A percentile compares a stretch with the other conserved stretches of the same genome.
These are phyloP conservation scores for Aureobasidium subglaciale DNA, from an alignment of 2,329 filamentous ascomycete species.

Conservation along the genomic window DNA sequence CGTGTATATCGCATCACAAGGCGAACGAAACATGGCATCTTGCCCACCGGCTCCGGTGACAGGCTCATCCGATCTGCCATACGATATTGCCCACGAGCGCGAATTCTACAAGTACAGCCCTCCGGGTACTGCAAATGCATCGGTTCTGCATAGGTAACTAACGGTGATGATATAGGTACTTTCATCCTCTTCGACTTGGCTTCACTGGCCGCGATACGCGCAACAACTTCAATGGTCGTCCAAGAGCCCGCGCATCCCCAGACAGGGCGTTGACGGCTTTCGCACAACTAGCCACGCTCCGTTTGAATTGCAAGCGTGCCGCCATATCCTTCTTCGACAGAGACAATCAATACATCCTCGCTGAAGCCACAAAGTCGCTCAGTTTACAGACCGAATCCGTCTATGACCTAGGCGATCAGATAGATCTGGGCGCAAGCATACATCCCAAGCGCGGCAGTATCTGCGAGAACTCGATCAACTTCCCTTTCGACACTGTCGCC, in stretches of 20 bases:
- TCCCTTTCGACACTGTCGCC: background rate
- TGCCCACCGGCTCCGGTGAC: background rate
- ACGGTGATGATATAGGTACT: background rate
- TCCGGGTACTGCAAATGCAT: constrained; percentile 14
- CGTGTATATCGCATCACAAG: background rate
- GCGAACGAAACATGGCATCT: background rate
- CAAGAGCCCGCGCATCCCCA: constrained; percentile 19
- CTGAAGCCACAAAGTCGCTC: constrained; percentile 45
- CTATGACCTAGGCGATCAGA: constrained; percentile 21
- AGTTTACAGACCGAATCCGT: constrained; percentile 29
- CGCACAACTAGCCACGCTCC: constrained; percentile 46
- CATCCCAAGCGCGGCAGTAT: constrained; percentile 26
- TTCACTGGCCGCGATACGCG: constrained; percentile 19
- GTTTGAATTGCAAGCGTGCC: constrained; percentile 41
- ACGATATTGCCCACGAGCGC: constrained; percentile 25
- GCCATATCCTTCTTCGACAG: constrained; percentile 50
- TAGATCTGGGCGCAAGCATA: constrained; percentile 26
- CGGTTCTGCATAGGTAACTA: background rate
- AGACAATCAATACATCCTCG: constrained; percentile 45
- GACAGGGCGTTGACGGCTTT: constrained; percentile 39
- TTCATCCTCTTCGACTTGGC: constrained; percentile 19
- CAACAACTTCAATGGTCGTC: background rate
- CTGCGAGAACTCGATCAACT: constrained; percentile 25
- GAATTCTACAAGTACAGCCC: constrained; percentile 27
- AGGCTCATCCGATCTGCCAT: constrained; percentile 1